These are phyloP conservation scores for Ceratobasidium sp. DNA, from an alignment of 1,284 basidiomycete species.

Conservation along the genomic window DNA sequence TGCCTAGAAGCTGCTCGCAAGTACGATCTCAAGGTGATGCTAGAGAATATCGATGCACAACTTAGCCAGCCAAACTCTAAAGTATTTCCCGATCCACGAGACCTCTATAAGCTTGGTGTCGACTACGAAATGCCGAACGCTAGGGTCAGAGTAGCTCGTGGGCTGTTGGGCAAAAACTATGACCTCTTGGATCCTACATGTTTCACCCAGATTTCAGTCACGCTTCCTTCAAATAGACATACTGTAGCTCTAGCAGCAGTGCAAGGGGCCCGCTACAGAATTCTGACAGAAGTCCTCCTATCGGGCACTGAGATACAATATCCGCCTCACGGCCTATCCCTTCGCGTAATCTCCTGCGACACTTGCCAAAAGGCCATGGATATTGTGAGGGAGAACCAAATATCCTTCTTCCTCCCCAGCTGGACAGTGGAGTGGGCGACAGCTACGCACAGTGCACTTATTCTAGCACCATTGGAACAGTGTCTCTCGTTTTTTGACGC, in stretches of 20 bases:
- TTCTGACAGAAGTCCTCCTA: slow-evolving; percentile 22
- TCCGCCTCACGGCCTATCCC: too few species aligned
- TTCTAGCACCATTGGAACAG: neutral
- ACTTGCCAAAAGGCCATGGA: too few species aligned
- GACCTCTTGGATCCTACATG: slow-evolving; percentile 14
- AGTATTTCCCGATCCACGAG: neutral
- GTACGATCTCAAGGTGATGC: neutral
- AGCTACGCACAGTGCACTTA: neutral
- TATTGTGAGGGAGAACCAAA: too few species aligned
- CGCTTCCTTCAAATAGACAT: neutral
- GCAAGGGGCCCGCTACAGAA: slow-evolving; percentile 11
- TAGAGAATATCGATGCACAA: slow-evolving; percentile 22
- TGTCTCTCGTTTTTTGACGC: slow-evolving; percentile 1
- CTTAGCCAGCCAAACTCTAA: neutral
- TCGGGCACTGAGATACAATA: neutral
- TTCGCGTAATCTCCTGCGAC: too few species aligned
- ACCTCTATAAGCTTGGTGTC: neutral
- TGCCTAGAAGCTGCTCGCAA: neutral
- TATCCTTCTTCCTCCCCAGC: neutral
- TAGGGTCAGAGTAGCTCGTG: neutral
- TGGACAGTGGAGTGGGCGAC: neutral
- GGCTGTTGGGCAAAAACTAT: neutral
- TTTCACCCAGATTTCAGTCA: neutral
- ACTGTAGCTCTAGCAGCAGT: neutral
- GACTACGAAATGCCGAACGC: slow-evolving; percentile 3